These are phyloP conservation scores for Ricinus communis DNA, from an alignment of 345 rosid species.

Conservation along the genomic window DNA sequence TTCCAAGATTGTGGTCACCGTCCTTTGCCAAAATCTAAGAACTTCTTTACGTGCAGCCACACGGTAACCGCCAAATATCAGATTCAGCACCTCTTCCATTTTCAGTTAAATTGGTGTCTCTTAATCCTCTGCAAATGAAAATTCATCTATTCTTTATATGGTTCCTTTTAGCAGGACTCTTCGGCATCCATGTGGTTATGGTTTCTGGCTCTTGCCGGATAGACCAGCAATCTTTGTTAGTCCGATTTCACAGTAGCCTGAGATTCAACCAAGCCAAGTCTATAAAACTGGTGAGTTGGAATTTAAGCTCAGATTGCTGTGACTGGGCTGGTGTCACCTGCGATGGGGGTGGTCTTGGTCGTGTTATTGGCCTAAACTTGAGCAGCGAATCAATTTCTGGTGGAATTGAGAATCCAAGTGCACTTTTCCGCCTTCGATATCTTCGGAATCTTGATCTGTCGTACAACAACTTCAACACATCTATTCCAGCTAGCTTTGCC, in stretches of 20 bases:
- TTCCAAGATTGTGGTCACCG: too few species aligned
- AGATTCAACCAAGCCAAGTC: neutral
- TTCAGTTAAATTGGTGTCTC: slow-evolving; percentile 3
- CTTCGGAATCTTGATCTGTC: slow-evolving; percentile 45
- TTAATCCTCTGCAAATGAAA: slow-evolving; percentile 14
- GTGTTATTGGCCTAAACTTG: slow-evolving; percentile 42
- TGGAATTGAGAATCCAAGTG: slow-evolving; percentile 32
- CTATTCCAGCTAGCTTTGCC: slow-evolving; percentile 27
- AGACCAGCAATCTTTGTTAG: slow-evolving; percentile 36
- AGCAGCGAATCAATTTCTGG: slow-evolving; percentile 32
- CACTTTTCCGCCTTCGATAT: slow-evolving; percentile 39
- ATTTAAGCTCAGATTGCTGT: slow-evolving; percentile 29
- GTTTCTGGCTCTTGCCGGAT: slow-evolving; percentile 38
- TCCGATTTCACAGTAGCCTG: slow-evolving; percentile 35
- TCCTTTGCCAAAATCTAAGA: too few species aligned
- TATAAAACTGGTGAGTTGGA: slow-evolving; percentile 31
- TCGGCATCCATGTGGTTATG: neutral
- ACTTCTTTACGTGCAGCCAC: too few species aligned
- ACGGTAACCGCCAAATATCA: neutral
- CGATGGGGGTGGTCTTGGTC: slow-evolving; percentile 31
- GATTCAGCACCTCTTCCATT: neutral
- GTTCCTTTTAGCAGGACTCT: neutral
- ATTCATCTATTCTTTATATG: neutral
- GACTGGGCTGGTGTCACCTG: slow-evolving; percentile 49
- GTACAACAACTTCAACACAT: slow-evolving; percentile 29